Conservation (phyloP, 2,329 filamentous ascomycete genomes). For the Blumeria hordei region DNA sequence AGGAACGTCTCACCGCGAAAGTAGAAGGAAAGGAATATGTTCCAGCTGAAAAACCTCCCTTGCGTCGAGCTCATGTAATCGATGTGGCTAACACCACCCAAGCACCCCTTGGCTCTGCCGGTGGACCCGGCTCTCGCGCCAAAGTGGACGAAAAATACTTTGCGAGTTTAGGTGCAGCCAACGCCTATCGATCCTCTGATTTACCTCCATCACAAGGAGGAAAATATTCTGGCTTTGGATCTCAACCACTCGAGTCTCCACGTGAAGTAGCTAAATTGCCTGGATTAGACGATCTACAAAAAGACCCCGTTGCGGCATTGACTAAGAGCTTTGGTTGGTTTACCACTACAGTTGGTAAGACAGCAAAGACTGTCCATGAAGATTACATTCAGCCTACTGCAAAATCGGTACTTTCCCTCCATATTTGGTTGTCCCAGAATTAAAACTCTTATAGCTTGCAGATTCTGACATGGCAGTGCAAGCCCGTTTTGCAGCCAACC, state of each 20-base stretch:
- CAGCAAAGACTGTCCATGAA: slow-evolving; percentile 76
- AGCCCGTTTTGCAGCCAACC: slow-evolving; percentile 35
- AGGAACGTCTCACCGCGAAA: slow-evolving; percentile 67
- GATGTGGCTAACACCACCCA: slow-evolving; percentile 2
- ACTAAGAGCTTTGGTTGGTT: slow-evolving; percentile 94
- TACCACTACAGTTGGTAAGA: slow-evolving; percentile 63
- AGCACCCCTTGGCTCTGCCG: slow-evolving; percentile 10
- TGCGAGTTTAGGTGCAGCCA: slow-evolving; percentile 59
- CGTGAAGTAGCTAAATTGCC: slow-evolving; percentile 27
- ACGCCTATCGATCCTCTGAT: slow-evolving; percentile 48
- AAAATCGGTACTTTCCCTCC: slow-evolving; percentile 38
- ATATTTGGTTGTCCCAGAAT: slow-evolving; percentile 2
- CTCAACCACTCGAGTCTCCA: slow-evolving; percentile 28
- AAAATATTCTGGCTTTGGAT: slow-evolving; percentile 81
- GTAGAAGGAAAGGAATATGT: slow-evolving; percentile 77
- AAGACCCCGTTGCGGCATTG: slow-evolving; percentile 68
- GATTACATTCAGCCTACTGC: slow-evolving; percentile 83
- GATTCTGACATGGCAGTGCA: slow-evolving; percentile 55
- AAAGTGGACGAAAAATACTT: slow-evolving; percentile 76
- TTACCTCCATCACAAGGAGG: slow-evolving; percentile 76
- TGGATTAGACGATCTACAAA: slow-evolving; percentile 68
- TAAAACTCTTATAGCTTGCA: slow-evolving; percentile 31
- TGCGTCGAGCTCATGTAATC: background rate
- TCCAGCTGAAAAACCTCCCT: slow-evolving; percentile 32
- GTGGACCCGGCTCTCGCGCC: slow-evolving; percentile 20